A percentile compares a stretch with the other conserved stretches of the same genome.
Conservation (phyloP, 768 basidiomycete species). For the Hypholoma fasciculare region DNA sequence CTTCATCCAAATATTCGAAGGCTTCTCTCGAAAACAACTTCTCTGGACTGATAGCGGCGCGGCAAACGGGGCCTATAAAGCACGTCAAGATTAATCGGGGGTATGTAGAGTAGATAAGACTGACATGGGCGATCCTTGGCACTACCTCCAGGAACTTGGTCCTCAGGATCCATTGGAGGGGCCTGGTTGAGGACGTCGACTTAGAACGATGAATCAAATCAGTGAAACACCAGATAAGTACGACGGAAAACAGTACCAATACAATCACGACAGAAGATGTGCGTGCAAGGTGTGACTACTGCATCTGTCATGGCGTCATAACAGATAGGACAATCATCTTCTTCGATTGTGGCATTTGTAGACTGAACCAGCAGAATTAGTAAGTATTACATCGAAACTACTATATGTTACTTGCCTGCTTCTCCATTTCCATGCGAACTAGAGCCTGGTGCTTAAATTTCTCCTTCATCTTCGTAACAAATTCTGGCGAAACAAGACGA, state of each 20-base stretch:
- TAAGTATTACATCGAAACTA: background rate
- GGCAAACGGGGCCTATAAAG: constrained; percentile 58
- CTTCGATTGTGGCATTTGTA: constrained; percentile 43
- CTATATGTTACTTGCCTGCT: constrained; percentile 34
- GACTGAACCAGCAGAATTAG: constrained; percentile 32
- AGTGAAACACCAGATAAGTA: background rate
- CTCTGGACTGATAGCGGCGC: constrained; percentile 43
- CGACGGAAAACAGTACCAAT: constrained; percentile 36
- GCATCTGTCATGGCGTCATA: constrained; percentile 55
- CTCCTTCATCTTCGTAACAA: constrained; percentile 49
- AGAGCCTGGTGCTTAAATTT: constrained; percentile 43
- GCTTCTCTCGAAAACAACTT: constrained; percentile 55
- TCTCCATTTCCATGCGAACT: constrained; percentile 52
- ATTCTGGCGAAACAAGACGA: constrained; percentile 42
- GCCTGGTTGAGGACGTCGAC: constrained; percentile 40
- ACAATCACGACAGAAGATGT: constrained; percentile 65
- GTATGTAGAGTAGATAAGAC: constrained; percentile 13
- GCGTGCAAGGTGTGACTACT: constrained; percentile 58
- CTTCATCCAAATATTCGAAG: constrained; percentile 59
- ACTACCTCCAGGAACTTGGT: constrained; percentile 24
- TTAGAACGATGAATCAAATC: constrained; percentile 12
- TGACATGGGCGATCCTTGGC: constrained; percentile 52
- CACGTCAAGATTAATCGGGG: background rate
- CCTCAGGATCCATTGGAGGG: constrained; percentile 29
- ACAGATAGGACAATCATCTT: constrained; percentile 70